Conservation (phyloP, 345 rosid species). For the Sisymbrium altissimum region DNA sequence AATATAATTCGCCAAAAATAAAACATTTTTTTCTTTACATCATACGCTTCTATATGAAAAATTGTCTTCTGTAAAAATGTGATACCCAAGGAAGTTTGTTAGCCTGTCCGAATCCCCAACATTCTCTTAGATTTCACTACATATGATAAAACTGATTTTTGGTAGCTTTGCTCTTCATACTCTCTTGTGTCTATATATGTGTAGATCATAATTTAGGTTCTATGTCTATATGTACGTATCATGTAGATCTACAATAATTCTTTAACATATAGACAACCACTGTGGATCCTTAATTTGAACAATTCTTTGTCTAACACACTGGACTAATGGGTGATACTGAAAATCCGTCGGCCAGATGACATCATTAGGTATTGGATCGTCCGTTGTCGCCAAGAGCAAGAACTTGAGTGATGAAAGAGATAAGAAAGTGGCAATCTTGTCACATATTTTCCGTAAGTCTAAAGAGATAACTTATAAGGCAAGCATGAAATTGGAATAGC, state of each 20-base stretch:
- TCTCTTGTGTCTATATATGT: background rate
- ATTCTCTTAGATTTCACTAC: background rate
- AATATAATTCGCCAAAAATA: no score
- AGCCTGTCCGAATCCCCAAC: background rate
- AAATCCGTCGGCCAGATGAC: no score
- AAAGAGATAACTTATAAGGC: background rate
- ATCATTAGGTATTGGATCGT: no score
- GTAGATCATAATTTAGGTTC: no score
- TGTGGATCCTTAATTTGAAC: no score
- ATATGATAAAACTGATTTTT: background rate
- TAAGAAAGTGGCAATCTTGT: background rate
- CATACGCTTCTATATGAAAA: background rate
- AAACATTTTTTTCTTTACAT: no score
- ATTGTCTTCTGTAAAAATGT: background rate
- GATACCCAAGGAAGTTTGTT: conserved; percentile 6
- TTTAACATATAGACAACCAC: no score
- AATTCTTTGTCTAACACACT: background rate
- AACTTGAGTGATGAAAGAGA: background rate
- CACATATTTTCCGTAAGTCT: background rate
- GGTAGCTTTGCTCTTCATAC: background rate
- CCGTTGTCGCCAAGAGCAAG: background rate
- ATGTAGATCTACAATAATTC: no score
- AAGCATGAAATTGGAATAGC: background rate
- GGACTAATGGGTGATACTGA: no score
- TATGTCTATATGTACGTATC: no score